Conservation (phyloP, 2,329 filamentous ascomycete species). For the Neopestalotiopsis rosae region DNA sequence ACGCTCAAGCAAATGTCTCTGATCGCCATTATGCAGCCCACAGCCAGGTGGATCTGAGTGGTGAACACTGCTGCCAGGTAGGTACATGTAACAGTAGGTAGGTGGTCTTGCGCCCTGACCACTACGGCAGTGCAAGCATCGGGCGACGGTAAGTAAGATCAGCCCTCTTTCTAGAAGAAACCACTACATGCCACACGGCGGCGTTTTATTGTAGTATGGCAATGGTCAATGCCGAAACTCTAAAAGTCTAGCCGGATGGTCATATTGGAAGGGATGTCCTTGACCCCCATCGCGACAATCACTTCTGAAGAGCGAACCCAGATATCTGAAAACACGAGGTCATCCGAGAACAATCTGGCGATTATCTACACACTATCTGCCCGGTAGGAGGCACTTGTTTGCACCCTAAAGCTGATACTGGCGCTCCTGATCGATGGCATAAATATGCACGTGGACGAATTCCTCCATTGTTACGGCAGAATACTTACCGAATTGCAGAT, state of each 20-base stretch:
- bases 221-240: conserved; percentile 5
- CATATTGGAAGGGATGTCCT: not conserved
- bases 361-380: not conserved
- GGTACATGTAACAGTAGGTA: no score
- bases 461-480: not conserved
- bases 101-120: not conserved
- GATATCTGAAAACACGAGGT: not conserved
- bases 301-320: not conserved
- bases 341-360: not conserved
- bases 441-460: conserved; percentile 1
- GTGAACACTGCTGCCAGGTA: not conserved
- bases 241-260: not conserved
- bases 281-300: not conserved
- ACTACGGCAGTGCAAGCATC: not conserved
- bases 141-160: not conserved
- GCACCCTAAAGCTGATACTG: not conserved
- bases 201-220: not conserved
- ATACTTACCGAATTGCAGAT: not conserved
- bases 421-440: not conserved
- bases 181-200: conserved; percentile 1
- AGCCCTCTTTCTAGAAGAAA: conserved; percentile 5
- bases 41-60: not conserved
- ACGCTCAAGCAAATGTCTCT: not conserved
- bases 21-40: not conserved
- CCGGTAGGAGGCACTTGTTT: not conserved